Evolutionary conservation across 257 asterid genomes (phyloP), one percentile per base, ranked within the genome.

Genomic region (Primulina eburnea): DNA sequence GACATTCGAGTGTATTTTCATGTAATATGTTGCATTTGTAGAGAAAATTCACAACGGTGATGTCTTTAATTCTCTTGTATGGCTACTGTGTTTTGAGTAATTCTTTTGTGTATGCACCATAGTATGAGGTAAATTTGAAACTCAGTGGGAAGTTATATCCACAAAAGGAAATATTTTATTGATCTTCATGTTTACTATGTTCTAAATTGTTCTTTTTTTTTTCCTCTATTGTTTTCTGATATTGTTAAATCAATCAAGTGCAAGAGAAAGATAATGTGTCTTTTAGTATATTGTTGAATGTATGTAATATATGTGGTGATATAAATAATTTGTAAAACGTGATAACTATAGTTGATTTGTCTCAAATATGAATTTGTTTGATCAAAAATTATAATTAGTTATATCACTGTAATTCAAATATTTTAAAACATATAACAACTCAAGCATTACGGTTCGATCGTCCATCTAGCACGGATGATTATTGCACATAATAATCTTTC

Each of bases 1-100:
- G 62, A 75, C 71, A 47, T 68, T 33, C 34, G 58, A 29, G 78
- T 77, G 76, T 63, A 57, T 62, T 62, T 55, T 56, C 52, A 57
- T 55, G 7, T 69, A 62, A 26, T 70, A 4, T 28, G 16, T 5
- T 37, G 67, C 59, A 35, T 16, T 65, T 59, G 73, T 26, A 59
- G 33, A 67, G 68, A 33, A 53, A 55, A 56, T 68, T 34, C 62
- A 68, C 56, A 34, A 14, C 55, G n/a, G 34, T 62, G 65, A 18
- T 20, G 57, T 2, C 4, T 43, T 16, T 32, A 69, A 2, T 28
- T 38, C 50, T 37, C 20, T 11, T 37, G 56, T 30, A 29, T 61
- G 26, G 63, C 34, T 9, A 59, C 18, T 26, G n/a, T 21, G 43
- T 37, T 1, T 0, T 37, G 43, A 8, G 43, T 37, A 37, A 37